Evolutionary conservation across 371 early-diverging fungal genomes (phyloP).

Genomic region (Lichtheimia ornata): DNA sequence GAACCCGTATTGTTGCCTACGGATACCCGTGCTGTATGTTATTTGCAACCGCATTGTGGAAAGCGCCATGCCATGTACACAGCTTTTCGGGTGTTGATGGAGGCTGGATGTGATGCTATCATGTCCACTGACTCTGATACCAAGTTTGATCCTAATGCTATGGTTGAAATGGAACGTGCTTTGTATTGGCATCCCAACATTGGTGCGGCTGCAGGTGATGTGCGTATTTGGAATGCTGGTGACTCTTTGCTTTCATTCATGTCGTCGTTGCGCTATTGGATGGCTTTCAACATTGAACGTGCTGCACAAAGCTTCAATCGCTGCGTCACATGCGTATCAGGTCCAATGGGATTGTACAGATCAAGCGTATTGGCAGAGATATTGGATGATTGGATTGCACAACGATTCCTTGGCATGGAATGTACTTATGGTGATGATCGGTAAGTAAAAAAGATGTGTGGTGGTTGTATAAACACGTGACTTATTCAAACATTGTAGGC

Average conservation of each 20-base stretch:
- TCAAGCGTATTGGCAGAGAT: slow-evolving; percentile 50
- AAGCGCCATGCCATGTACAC: slow-evolving; percentile 72
- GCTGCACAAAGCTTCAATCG: slow-evolving; percentile 66
- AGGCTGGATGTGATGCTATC: slow-evolving; percentile 57
- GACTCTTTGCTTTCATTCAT: slow-evolving; percentile 56
- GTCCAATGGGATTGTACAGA: slow-evolving; percentile 67
- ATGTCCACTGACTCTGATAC: slow-evolving; percentile 72
- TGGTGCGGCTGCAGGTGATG: slow-evolving; percentile 70
- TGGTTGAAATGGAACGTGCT: slow-evolving; percentile 52
- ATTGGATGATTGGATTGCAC: slow-evolving; percentile 63
- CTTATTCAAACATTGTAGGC: slow-evolving; percentile 21
- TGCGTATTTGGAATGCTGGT: slow-evolving; percentile 60
- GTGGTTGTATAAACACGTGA: not conserved
- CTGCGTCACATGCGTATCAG: slow-evolving; percentile 70
- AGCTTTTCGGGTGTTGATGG: slow-evolving; percentile 57
- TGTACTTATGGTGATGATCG: slow-evolving; percentile 74
- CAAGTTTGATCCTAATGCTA: slow-evolving; percentile 54
- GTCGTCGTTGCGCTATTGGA: slow-evolving; percentile 69
- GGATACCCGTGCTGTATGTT: slow-evolving; percentile 50
- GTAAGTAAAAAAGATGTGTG: too few species aligned
- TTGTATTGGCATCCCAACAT: slow-evolving; percentile 51
- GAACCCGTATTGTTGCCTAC: slow-evolving; percentile 31
- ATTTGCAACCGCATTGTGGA: slow-evolving; percentile 62
- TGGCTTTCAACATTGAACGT: slow-evolving; percentile 73
- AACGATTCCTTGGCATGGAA: slow-evolving; percentile 59